Conservation (phyloP, 2,329 filamentous ascomycete genomes). For the Clarireedia hainanense region DNA sequence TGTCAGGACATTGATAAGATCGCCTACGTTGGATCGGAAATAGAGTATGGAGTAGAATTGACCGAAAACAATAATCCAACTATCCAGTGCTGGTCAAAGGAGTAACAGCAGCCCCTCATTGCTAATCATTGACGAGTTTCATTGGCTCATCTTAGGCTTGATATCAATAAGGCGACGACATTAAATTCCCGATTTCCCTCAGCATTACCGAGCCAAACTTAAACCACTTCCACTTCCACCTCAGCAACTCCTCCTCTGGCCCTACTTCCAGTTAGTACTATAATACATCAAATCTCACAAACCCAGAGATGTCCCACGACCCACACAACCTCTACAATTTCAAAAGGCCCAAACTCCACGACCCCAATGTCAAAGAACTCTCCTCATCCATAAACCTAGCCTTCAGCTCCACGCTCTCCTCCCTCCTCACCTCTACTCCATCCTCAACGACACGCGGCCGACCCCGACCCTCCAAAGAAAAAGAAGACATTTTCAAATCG, state of each 20-base stretch:
- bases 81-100: too few species aligned
- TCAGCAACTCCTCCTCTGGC: too few species aligned
- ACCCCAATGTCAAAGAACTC: conserved; percentile 55
- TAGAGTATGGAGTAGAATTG: too few species aligned
- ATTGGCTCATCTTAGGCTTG: background rate
- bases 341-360: conserved; percentile 48
- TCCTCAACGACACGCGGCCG: conserved; percentile 39
- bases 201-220: background rate
- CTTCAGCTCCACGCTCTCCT: conserved; percentile 83
- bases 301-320: conserved; percentile 3
- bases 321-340: conserved; percentile 66
- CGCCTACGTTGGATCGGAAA: conserved; percentile 46
- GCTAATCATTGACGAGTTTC: background rate
- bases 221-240: too few species aligned
- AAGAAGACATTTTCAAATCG: conserved; percentile 60
- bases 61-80: too few species aligned
- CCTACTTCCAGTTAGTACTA: too few species aligned
- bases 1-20: conserved; percentile 81
- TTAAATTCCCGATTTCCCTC: background rate
- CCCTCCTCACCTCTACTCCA: conserved; percentile 57
- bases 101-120: too few species aligned
- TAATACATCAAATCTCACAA: background rate
- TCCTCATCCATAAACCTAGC: conserved; percentile 66
- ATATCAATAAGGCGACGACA: background rate
- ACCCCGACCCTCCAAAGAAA: conserved; percentile 46